A percentile compares a stretch with the other conserved stretches of the same genome.
Conservation (phyloP, 768 basidiomycete genomes). For the Macrocybe gigantea region DNA sequence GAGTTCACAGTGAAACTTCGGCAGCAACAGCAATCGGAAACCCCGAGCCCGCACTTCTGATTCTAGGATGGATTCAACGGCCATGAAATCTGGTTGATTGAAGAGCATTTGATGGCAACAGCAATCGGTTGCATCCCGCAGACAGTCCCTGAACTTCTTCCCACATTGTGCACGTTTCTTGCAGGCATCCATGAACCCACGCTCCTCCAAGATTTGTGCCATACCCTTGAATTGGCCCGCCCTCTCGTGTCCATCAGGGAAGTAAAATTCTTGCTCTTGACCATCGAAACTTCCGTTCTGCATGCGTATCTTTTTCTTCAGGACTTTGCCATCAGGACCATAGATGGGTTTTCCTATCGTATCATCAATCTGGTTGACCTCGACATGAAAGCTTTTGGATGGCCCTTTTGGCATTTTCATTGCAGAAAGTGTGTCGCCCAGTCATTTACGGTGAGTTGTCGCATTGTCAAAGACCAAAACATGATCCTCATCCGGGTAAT, state of each 20-base stretch:
- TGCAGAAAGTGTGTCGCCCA: slow-evolving; percentile 17
- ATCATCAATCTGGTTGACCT: slow-evolving; percentile 9
- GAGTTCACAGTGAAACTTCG: slow-evolving; percentile 25
- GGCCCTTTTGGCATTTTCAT: slow-evolving; percentile 18
- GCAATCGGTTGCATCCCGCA: neutral
- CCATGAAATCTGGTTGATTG: neutral
- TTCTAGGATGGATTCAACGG: neutral
- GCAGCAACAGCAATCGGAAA: slow-evolving; percentile 13
- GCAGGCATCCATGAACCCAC: neutral
- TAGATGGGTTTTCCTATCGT: slow-evolving; percentile 9
- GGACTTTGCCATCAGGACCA: slow-evolving; percentile 11
- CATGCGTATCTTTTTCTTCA: slow-evolving; percentile 7
- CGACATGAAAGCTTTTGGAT: slow-evolving; percentile 5
- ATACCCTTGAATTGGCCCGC: slow-evolving; percentile 26
- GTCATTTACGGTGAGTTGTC: slow-evolving; percentile 17
- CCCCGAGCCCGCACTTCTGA: neutral
- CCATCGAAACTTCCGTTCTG: neutral
- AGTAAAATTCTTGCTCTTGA: neutral
- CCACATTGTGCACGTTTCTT: neutral
- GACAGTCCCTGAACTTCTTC: neutral
- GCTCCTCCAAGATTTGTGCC: slow-evolving; percentile 11
- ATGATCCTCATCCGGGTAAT: slow-evolving; percentile 17
- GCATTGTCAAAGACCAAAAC: slow-evolving; percentile 13
- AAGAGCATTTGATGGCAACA: neutral
- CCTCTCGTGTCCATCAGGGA: neutral